These are phyloP conservation scores for Diplocarpon rosae DNA, from an alignment of 2,329 filamentous ascomycete species.

Conservation along the genomic window DNA sequence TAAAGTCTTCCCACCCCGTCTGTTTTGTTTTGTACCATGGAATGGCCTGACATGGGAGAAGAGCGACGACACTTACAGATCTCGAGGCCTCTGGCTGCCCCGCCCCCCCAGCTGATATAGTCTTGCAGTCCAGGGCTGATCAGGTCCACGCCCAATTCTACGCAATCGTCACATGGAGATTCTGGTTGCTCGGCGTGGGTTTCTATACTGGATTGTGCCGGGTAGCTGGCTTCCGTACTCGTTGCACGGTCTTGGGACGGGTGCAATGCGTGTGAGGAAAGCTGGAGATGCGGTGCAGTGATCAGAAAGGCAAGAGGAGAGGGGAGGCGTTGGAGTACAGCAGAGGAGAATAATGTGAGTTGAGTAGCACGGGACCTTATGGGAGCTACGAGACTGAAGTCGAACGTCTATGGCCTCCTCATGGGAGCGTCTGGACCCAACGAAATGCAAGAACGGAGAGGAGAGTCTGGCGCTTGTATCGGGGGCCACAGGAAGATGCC, in stretches of 20 bases:
- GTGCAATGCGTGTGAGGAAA: constrained; percentile 18
- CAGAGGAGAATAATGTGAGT: constrained; percentile 17
- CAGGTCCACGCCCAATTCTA: constrained; percentile 26
- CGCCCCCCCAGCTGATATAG: constrained; percentile 22
- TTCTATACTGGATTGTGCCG: constrained; percentile 13
- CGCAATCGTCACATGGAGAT: constrained; percentile 26
- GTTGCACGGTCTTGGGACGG: constrained; percentile 16
- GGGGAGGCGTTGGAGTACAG: constrained; percentile 19
- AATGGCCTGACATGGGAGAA: background rate
- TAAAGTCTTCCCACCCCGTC: constrained; percentile 11
- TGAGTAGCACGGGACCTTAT: constrained; percentile 24
- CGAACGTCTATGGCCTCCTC: constrained; percentile 16
- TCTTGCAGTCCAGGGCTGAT: constrained; percentile 28
- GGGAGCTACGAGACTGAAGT: constrained; percentile 17
- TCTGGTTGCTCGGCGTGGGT: constrained; percentile 17
- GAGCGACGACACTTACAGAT: constrained; percentile 20
- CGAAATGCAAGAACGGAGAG: constrained; percentile 10
- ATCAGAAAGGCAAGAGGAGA: constrained; percentile 13
- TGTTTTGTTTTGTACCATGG: constrained; percentile 13
- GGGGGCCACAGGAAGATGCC: constrained; percentile 22
- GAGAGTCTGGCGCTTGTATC: constrained; percentile 22
- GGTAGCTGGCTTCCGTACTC: constrained; percentile 15
- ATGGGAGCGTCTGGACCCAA: constrained; percentile 20
- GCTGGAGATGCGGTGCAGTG: constrained; percentile 14
- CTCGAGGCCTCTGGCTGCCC: constrained; percentile 23